Evolutionary conservation across 805 yeast species (phyloP).

Genomic region (Kazachstania taianensis): DNA sequence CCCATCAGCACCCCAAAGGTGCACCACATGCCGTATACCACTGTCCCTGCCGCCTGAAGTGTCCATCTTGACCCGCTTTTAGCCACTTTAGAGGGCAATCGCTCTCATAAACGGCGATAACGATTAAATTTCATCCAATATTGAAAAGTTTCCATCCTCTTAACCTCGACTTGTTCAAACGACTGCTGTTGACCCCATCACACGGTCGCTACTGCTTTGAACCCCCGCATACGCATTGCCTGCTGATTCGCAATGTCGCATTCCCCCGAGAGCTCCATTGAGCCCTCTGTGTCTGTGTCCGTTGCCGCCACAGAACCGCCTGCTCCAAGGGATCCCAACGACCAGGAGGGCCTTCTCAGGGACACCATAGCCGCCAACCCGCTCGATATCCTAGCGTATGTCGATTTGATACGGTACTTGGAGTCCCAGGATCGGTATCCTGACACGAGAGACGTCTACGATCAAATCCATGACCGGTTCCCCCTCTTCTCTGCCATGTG

Average conservation of each 20-base stretch:
- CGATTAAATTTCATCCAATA: too few species aligned
- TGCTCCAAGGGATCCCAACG: neutral
- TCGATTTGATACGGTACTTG: constrained; percentile 38
- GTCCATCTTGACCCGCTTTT: too few species aligned
- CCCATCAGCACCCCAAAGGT: constrained; percentile 24
- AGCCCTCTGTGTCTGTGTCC: neutral
- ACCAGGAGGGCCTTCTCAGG: neutral
- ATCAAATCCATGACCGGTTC: constrained; percentile 51
- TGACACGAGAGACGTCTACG: constrained; percentile 48
- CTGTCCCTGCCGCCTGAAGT: constrained; percentile 7
- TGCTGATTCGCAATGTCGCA: too few species aligned
- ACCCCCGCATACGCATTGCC: too few species aligned
- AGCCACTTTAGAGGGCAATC: too few species aligned
- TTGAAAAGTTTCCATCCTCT: too few species aligned
- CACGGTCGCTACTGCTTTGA: too few species aligned
- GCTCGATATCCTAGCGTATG: constrained; percentile 47
- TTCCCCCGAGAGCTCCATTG: constrained; percentile 1
- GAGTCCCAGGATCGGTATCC: constrained; percentile 49
- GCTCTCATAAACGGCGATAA: too few species aligned
- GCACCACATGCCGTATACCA: constrained; percentile 4
- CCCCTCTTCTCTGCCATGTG: constrained; percentile 65
- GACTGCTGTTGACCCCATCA: too few species aligned
- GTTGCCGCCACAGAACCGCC: neutral
- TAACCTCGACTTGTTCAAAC: too few species aligned
- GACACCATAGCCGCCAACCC: constrained; percentile 29